Evolutionary conservation across 1,139 yeast genomes (phyloP), one percentile per base, ranked within the genome.

Genomic region (Yamadazyma friedrichii): DNA sequence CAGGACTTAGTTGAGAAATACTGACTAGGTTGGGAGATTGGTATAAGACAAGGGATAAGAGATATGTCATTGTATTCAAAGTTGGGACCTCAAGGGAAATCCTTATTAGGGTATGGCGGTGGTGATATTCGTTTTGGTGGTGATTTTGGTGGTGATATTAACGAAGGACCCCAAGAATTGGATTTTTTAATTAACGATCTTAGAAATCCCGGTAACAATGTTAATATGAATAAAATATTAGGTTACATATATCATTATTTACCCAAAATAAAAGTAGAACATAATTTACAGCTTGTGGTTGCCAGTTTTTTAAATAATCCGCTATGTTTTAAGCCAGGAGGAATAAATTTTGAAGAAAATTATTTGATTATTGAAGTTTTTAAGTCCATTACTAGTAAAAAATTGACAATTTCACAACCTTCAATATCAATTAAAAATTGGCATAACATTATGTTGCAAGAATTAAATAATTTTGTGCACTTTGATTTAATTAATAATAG

Each of bases 391-490:
- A 47, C 77, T 15, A 78, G 74, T 36, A 71, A 76, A 48, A 85
- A 85, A 54, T 64, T 72, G 39, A 65, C 65, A 39, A 65, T 84
- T 4, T 79, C 88, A 6, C 76, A 77, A 45, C 94, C 94, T 1
- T 72, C 87, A 0, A 54, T 85, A 8, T 58, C 80, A 1, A 62
- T 79, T 16, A 65, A 74, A 45, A 62, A 65, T 2, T 85, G 84
- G 67, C 78, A 76, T 50, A 58, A 65, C 4, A 64, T 73, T 0
- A 43, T 81, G 2, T 48, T 66, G 29, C 59, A 62, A 17, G 76
- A 76, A 38, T 44, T 76, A 31, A 46, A 46, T 33, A 58, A 62
- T 41, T 71, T 71, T 47, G 67, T 54, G 6, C 42, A 39, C 6
- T 67, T 46, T 47, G 55, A 67, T 42, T 66, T 63, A 0, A 30